Conservation (phyloP, 1,284 basidiomycete species). For the Puccinia polysora region DNA sequence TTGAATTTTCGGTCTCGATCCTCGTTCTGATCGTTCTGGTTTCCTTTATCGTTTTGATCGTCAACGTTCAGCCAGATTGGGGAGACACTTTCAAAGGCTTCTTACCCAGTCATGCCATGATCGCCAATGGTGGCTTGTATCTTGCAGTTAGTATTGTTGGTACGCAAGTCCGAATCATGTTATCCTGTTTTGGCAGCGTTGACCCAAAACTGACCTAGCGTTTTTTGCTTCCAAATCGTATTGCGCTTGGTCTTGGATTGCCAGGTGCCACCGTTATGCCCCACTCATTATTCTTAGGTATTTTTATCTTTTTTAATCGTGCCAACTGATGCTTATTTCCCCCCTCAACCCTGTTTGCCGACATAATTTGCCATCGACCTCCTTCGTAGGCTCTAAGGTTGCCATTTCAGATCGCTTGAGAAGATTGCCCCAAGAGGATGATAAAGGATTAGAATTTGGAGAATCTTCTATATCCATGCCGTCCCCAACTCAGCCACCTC, state of each 20-base stretch:
- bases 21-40: conserved; percentile 71
- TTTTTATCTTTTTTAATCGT: not conserved
- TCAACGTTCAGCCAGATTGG: conserved; percentile 71
- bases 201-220: not conserved
- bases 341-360: not conserved
- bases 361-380: not conserved
- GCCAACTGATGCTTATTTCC: not conserved
- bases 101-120: too few species aligned
- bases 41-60: conserved; percentile 75
- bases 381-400: conserved; percentile 11
- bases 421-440: too few species aligned
- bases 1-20: conserved; percentile 68
- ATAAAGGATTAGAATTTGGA: too few species aligned
- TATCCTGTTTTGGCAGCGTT: not conserved
- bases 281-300: conserved; percentile 72
- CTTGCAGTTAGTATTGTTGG: conserved; percentile 63
- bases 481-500: too few species aligned
- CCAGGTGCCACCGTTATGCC: conserved; percentile 75
- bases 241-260: conserved; percentile 34
- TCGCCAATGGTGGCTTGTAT: conserved; percentile 67
- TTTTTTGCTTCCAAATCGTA: not conserved
- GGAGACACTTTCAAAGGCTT: too few species aligned
- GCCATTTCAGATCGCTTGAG: not conserved
- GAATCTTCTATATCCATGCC: too few species aligned
- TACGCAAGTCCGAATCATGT: conserved; percentile 47